phyloP scores from a whole-genome alignment of 2,329 filamentous ascomycete species.

The Helicocarpus griseus region DNA sequence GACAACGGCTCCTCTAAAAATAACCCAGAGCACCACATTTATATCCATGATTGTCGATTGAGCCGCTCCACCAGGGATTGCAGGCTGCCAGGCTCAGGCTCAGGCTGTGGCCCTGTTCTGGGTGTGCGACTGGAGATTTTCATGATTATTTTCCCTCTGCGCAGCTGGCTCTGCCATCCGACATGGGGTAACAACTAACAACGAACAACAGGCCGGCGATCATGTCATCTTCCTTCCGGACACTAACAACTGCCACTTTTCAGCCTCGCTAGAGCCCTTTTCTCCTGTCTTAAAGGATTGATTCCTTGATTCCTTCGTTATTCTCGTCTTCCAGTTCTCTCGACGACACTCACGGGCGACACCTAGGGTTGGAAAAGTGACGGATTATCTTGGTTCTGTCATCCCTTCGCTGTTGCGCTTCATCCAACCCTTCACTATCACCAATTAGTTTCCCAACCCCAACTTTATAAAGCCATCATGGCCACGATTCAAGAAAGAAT shows the following conservation, averaged over 20 bases:
- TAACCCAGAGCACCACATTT: not conserved
- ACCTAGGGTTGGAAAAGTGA: not conserved
- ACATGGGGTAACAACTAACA: not conserved
- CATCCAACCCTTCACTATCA: too few relatives aligned
- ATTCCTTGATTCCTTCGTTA: not conserved
- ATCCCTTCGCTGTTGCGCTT: not conserved
- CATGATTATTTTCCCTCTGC: too few relatives aligned
- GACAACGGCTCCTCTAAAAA: not conserved
- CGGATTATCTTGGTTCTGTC: not conserved
- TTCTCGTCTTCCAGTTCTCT: not conserved
- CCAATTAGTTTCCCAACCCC: too few relatives aligned
- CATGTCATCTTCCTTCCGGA: not conserved
- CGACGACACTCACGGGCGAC: not conserved
- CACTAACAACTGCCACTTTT: not conserved
- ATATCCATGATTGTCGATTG: not conserved
- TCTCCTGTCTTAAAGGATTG: conserved; percentile 1
- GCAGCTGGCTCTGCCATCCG: not conserved
- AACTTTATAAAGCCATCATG: not conserved
- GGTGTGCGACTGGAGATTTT: not conserved
- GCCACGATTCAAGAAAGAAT: conserved; percentile 38
- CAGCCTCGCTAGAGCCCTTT: conserved; percentile 1
- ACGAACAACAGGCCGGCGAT: too few relatives aligned
- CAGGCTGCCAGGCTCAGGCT: too few relatives aligned
- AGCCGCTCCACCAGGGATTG: not conserved
- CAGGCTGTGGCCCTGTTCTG: too few relatives aligned